These are phyloP conservation scores for Stagonosporopsis chrysanthemi DNA, from an alignment of 2,329 filamentous ascomycete genomes.

Conservation along the genomic window DNA sequence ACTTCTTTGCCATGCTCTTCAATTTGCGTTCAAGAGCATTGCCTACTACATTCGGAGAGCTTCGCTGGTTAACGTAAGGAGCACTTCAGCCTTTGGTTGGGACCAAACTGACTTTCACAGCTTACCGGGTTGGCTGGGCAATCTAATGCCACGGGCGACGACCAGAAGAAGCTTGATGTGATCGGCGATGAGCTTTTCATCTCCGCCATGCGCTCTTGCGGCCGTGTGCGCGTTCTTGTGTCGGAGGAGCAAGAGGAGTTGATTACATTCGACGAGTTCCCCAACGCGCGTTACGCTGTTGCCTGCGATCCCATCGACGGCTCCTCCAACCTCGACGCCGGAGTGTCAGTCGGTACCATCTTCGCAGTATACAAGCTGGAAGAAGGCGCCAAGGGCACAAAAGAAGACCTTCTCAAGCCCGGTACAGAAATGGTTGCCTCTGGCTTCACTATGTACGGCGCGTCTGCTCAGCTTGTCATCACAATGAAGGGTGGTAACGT, in stretches of 20 bases:
- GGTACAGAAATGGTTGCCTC: slow-evolving; percentile 91
- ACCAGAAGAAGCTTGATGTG: slow-evolving; percentile 99
- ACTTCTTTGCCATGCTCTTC: slow-evolving; percentile 93
- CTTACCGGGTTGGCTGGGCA: slow-evolving; percentile 93
- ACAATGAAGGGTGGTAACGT: slow-evolving; percentile 93
- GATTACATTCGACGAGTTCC: slow-evolving; percentile 82
- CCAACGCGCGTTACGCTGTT: slow-evolving; percentile 84
- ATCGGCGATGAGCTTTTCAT: slow-evolving; percentile 99
- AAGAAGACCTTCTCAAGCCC: slow-evolving; percentile 86
- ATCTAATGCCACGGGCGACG: slow-evolving; percentile 93
- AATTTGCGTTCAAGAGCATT: slow-evolving; percentile 99
- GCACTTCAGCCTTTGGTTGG: neutral
- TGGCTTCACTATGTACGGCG: slow-evolving; percentile 99
- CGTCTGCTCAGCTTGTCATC: slow-evolving; percentile 93
- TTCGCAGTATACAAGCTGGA: slow-evolving; percentile 92
- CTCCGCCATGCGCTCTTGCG: slow-evolving; percentile 90
- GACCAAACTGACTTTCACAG: slow-evolving; percentile 41
- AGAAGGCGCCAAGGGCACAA: slow-evolving; percentile 74
- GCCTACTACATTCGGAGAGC: slow-evolving; percentile 98
- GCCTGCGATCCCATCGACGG: slow-evolving; percentile 98
- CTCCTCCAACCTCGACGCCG: slow-evolving; percentile 95
- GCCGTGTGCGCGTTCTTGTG: slow-evolving; percentile 89
- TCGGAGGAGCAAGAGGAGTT: slow-evolving; percentile 96
- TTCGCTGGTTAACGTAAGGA: slow-evolving; percentile 78
- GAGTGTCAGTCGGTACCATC: slow-evolving; percentile 97